Base-by-base conservation (phyloP, 352 stramenopile genomes). In the Globisporangium polare region DNA sequence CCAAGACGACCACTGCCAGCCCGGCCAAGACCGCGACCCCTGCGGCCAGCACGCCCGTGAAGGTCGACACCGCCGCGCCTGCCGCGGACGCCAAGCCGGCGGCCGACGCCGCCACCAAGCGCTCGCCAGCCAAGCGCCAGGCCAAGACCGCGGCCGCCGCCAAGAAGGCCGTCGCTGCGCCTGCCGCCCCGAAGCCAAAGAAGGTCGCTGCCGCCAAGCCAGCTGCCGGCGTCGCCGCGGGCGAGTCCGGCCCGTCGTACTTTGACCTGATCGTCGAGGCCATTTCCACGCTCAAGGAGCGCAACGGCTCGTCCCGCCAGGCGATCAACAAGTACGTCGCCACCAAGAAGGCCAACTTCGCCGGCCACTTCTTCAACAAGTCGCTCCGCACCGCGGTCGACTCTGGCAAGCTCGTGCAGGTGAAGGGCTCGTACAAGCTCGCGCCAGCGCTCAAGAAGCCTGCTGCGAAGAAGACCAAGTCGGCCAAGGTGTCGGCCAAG, bases 311-410 rank as follows among this genome's bases (percentile, higher is more conserved):
- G 49, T 97, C 90, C 22, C 80, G 86, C 24, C 79, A 95, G 67
- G 92, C 92, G 7, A 97, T 98, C 53, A 84, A 75, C 64, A 98
- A 98, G 76, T 83, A 84, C 50, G 89, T 98, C 52, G 75, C 87
- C 78, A 70, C 67, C 50, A 90, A 95, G 71, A 94, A 94, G 71
- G 66, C 63, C 59, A 95, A 93, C 74, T 95, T 88, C 58, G 68
- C 71, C 52, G 81, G 71, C 66, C 88, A 94, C 75, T 83, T 90
- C 54, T 63, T 97, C 63, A 96, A 93, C 75, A 90, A 95, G 67
- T 89, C 90, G 1, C 79, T 98, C 24, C 93, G 95, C 72, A 90
- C 83, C 43, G 91, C 73, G 13, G 90, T 98, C 15, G 86, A 94
- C 2, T 65, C 65, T 15, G 92, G 89, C 53, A 94, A 94, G 68